A percentile compares a stretch with the other conserved stretches of the same genome.
phyloP scores from a whole-genome alignment of 306 rosid genomes.

The Gastrolobium bilobum region DNA sequence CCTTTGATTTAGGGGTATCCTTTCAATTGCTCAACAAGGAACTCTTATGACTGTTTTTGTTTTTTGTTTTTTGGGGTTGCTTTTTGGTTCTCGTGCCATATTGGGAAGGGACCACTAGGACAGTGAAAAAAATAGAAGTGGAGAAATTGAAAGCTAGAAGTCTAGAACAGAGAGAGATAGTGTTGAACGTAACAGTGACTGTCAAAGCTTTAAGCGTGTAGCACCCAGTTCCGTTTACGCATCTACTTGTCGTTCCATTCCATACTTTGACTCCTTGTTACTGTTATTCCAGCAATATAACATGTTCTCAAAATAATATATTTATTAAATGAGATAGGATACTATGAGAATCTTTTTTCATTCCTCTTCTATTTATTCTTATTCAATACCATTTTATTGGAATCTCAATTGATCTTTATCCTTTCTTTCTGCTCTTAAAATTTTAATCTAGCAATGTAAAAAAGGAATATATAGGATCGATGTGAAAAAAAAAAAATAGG shows the following conservation, averaged over 20 bases:
- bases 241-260: slow-evolving; percentile 50
- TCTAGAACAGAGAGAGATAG: background rate
- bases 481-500: too few species aligned
- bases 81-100: background rate
- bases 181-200: slow-evolving; percentile 44
- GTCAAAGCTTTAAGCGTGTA: background rate
- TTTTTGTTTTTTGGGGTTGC: background rate
- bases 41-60: background rate
- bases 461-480: too few species aligned
- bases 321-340: too few species aligned
- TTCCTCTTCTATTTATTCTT: too few species aligned
- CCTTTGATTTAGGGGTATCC: background rate
- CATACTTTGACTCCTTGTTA: slow-evolving; percentile 46
- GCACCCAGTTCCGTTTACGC: slow-evolving; percentile 51
- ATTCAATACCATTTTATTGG: too few species aligned
- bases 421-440: too few species aligned
- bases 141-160: background rate
- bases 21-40: background rate
- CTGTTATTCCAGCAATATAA: slow-evolving; percentile 27
- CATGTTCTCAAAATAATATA: background rate
- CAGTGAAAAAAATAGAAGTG: background rate
- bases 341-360: too few species aligned
- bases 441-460: too few species aligned
- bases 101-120: slow-evolving; percentile 15
- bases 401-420: too few species aligned